A percentile compares a stretch with the other conserved stretches of the same genome.
Evolutionary conservation across 2,329 filamentous ascomycete genomes (phyloP).

Genomic region (Stagonosporopsis chrysanthemi): DNA sequence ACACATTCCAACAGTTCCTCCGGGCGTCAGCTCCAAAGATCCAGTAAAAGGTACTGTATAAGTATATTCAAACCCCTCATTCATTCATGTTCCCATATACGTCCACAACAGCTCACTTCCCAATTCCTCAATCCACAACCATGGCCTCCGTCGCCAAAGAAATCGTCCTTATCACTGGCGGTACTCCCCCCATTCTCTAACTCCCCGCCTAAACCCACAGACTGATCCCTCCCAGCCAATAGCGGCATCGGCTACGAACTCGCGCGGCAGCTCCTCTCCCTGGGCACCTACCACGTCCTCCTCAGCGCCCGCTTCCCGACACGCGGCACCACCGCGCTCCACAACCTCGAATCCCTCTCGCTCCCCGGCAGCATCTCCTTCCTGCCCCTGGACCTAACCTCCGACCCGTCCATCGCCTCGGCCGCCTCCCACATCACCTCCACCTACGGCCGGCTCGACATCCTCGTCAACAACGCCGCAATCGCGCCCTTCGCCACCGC

Average conservation of each 20-base stretch:
- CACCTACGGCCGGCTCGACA: conserved; percentile 47
- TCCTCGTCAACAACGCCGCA: conserved; percentile 52
- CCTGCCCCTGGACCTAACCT: conserved; percentile 54
- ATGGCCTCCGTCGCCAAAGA: conserved; percentile 13
- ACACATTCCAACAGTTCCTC: not conserved
- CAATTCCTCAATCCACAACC: not conserved
- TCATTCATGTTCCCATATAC: not conserved
- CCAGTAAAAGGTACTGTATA: not conserved
- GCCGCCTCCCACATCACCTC: conserved; percentile 42
- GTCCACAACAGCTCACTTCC: too few relatives aligned
- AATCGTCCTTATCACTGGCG: conserved; percentile 12
- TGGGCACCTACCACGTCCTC: conserved; percentile 46
- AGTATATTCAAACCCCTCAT: not conserved
- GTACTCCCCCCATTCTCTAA: not conserved
- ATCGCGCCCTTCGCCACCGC: conserved; percentile 28
- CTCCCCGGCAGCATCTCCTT: conserved; percentile 45
- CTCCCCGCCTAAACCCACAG: not conserved
- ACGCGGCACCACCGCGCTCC: conserved; percentile 37
- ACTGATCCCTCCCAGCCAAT: conserved; percentile 36
- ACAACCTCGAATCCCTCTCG: conserved; percentile 37
- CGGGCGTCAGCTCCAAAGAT: not conserved
- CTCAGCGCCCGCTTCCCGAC: conserved; percentile 30
- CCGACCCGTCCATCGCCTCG: conserved; percentile 52
- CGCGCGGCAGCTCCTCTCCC: conserved; percentile 49
- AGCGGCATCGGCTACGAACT: conserved; percentile 60